Percentiles rank a stretch among this genome's conserved stretches.
Conservation (phyloP, 306 rosid genomes). For the Chamaecrista fasciculata region DNA sequence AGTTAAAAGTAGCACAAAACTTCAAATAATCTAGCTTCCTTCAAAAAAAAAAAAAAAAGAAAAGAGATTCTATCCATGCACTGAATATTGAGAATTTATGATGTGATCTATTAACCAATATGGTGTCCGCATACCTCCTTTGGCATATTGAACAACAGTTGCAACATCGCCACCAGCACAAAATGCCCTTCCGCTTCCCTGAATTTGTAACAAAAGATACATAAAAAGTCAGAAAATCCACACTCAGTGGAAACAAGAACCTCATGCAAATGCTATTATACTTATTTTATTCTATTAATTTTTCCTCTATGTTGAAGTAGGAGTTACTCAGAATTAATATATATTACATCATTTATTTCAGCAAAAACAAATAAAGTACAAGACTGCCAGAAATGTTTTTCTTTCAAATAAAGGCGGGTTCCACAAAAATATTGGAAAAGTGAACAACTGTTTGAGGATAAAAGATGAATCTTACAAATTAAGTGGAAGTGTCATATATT, state of each 20-base stretch:
- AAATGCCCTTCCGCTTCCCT: conserved; percentile 96
- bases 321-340: not conserved
- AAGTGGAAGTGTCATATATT: not conserved
- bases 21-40: conserved; percentile 21
- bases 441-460: not conserved
- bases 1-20: not conserved
- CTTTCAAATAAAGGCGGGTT: not conserved
- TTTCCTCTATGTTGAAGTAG: conserved; percentile 1
- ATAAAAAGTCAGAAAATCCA: conserved; percentile 26
- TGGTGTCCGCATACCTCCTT: conserved; percentile 38
- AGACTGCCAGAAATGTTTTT: not conserved
- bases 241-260: conserved; percentile 5
- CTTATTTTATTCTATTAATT: not conserved
- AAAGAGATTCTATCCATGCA: not conserved
- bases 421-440: not conserved
- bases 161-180: conserved; percentile 98
- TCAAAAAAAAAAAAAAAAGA: not conserved
- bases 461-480: not conserved
- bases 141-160: conserved; percentile 51
- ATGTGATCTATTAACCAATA: conserved; percentile 10
- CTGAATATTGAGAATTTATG: not conserved
- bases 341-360: conserved; percentile 3
- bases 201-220: conserved; percentile 25
- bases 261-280: conserved; percentile 9
- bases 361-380: not conserved